These are phyloP conservation scores for Sphaerulina vaccinii DNA, from an alignment of 2,329 filamentous ascomycete species.

Conservation along the genomic window DNA sequence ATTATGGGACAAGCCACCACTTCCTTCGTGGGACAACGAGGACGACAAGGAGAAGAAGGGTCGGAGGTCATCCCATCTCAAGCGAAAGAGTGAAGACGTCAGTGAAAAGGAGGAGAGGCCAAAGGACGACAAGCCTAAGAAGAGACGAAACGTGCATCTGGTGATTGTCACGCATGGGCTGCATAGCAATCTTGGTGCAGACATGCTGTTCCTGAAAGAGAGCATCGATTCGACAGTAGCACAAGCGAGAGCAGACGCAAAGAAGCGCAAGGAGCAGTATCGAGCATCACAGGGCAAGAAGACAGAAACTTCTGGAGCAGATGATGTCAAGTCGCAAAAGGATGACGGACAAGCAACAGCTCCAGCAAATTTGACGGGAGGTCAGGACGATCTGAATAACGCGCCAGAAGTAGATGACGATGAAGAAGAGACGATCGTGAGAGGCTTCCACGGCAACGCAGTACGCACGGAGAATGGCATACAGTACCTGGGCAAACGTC, in stretches of 20 bases:
- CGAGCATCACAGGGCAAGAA: constrained; percentile 18
- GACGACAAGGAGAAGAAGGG: constrained; percentile 24
- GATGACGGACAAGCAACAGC: constrained; percentile 27
- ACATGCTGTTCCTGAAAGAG: constrained; percentile 97
- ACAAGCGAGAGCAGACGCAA: constrained; percentile 70
- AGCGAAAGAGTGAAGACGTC: constrained; percentile 21
- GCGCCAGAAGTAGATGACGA: constrained; percentile 54
- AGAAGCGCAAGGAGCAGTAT: constrained; percentile 52
- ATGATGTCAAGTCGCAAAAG: constrained; percentile 17
- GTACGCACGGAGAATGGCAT: constrained; percentile 91
- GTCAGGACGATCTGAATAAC: constrained; percentile 48
- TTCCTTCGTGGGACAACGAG: constrained; percentile 63
- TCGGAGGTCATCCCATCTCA: constrained; percentile 23
- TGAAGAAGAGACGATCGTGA: constrained; percentile 79
- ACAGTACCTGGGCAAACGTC: constrained; percentile 91
- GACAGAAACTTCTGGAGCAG: constrained; percentile 9
- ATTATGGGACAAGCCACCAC: constrained; percentile 86
- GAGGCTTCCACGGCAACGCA: constrained; percentile 86
- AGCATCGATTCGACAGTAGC: constrained; percentile 84
- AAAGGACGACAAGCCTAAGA: constrained; percentile 43
- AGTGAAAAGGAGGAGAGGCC: constrained; percentile 14
- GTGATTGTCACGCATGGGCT: constrained; percentile 91
- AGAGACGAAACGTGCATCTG: constrained; percentile 78
- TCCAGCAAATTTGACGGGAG: constrained; percentile 50
- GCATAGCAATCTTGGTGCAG: constrained; percentile 91